A percentile compares a stretch with the other conserved stretches of the same genome.
Conservation (phyloP, 2,329 filamentous ascomycete genomes). For the Calonectria henricotiae region DNA sequence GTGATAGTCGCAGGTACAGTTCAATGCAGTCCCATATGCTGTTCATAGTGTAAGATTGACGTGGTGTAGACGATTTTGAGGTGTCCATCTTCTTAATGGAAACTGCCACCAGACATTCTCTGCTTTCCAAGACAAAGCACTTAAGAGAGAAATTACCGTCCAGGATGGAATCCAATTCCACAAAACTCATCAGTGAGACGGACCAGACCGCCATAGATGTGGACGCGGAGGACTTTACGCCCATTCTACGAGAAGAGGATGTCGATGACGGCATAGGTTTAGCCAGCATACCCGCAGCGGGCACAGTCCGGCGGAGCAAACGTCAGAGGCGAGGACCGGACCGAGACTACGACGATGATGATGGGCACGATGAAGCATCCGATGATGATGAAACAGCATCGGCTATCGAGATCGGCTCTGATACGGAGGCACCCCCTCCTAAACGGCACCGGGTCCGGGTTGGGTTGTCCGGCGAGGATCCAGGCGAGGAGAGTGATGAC, state of each 20-base stretch:
- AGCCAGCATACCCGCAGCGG: constrained; percentile 57
- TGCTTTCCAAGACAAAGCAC: constrained; percentile 88
- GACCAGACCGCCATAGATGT: constrained; percentile 71
- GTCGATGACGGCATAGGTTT: constrained; percentile 55
- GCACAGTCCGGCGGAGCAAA: constrained; percentile 50
- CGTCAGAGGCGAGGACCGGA: constrained; percentile 49
- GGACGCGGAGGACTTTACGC: constrained; percentile 60
- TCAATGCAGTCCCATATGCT: background rate
- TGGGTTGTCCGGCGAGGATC: constrained; percentile 50
- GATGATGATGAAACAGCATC: constrained; percentile 58
- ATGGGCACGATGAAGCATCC: constrained; percentile 53
- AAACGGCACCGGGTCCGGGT: constrained; percentile 63
- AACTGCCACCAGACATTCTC: constrained; percentile 85
- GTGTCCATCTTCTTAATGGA: constrained; percentile 95
- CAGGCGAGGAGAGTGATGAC: constrained; percentile 70
- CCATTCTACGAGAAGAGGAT: constrained; percentile 68
- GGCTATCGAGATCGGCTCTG: constrained; percentile 60
- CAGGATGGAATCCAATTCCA: constrained; percentile 75
- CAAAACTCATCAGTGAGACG: constrained; percentile 72
- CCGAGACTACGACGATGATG: constrained; percentile 57
- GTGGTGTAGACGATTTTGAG: constrained; percentile 87
- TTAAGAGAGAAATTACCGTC: constrained; percentile 74
- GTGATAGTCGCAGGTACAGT: constrained; percentile 82
- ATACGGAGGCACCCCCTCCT: constrained; percentile 61
- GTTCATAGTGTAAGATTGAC: constrained; percentile 39